Percentiles rank a stretch among this genome's conserved stretches.
Conservation (phyloP, 1,284 basidiomycete genomes). For the Fomitiporia mediterranea region DNA sequence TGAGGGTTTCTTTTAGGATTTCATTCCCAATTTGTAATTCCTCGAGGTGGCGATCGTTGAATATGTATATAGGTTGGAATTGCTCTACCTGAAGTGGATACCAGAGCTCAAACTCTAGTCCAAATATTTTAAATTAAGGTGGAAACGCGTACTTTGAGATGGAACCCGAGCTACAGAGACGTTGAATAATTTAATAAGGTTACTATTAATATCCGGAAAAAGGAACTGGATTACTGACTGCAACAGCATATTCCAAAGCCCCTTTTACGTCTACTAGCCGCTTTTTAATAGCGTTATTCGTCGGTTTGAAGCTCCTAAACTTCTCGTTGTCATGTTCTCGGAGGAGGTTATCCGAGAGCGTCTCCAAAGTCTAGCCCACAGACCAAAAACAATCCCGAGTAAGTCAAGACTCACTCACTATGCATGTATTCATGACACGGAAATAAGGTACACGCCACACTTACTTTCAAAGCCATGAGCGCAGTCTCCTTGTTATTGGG, state of each 20-base stretch:
- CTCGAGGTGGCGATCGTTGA: slow-evolving; percentile 45
- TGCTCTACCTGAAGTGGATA: slow-evolving; percentile 33
- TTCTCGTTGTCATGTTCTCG: slow-evolving; percentile 65
- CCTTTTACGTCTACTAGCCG: slow-evolving; percentile 50
- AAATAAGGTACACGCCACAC: background rate
- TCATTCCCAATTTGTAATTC: slow-evolving; percentile 58
- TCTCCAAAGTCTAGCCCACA: slow-evolving; percentile 60
- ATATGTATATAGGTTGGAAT: slow-evolving; percentile 65
- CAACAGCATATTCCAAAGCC: slow-evolving; percentile 71
- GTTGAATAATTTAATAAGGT: background rate
- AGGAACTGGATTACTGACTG: slow-evolving; percentile 39
- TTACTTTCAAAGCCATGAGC: slow-evolving; percentile 58
- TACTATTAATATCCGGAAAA: background rate
- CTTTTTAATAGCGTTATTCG: slow-evolving; percentile 42
- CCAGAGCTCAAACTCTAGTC: background rate
- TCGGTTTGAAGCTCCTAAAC: slow-evolving; percentile 68
- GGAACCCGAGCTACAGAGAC: slow-evolving; percentile 59
- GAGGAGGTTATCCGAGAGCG: slow-evolving; percentile 67
- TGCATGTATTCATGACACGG: no score
- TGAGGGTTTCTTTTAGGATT: slow-evolving; percentile 58
- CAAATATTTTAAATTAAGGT: background rate
- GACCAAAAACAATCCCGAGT: background rate
- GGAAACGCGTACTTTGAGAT: slow-evolving; percentile 46
- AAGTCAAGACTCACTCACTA: background rate
- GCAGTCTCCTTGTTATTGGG: slow-evolving; percentile 62